Evolutionary conservation across 2,329 filamentous ascomycete genomes (phyloP).

Genomic region (Colletotrichum magnum): DNA sequence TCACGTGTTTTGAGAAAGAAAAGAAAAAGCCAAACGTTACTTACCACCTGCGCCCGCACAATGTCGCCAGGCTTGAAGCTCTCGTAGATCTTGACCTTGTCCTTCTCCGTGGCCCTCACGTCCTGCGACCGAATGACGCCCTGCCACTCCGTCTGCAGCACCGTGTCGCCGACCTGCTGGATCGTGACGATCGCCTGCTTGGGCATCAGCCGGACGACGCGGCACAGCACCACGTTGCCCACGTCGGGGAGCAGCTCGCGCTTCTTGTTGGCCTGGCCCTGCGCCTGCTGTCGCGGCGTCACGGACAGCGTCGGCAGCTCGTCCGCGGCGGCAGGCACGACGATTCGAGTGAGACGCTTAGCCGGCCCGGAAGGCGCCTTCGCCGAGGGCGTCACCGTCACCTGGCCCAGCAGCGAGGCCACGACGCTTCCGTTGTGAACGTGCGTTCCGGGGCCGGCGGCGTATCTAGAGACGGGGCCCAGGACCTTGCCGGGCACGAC

Average conservation of each 20-base stretch:
- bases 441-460: slow-evolving; percentile 87
- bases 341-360: slow-evolving; percentile 73
- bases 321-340: slow-evolving; percentile 56
- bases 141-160: slow-evolving; percentile 85
- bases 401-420: slow-evolving; percentile 84
- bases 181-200: slow-evolving; percentile 90
- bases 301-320: slow-evolving; percentile 70
- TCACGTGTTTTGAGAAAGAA: background rate
- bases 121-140: slow-evolving; percentile 91
- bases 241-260: slow-evolving; percentile 87
- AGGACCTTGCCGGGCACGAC: slow-evolving; percentile 88
- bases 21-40: slow-evolving; percentile 47
- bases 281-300: slow-evolving; percentile 54
- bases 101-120: slow-evolving; percentile 94
- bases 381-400: slow-evolving; percentile 68
- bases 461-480: slow-evolving; percentile 75
- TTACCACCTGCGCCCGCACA: slow-evolving; percentile 85
- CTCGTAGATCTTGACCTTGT: slow-evolving; percentile 91
- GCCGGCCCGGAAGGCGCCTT: slow-evolving; percentile 64
- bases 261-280: slow-evolving; percentile 57
- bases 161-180: slow-evolving; percentile 81
- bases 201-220: slow-evolving; percentile 87
- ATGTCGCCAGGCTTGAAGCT: slow-evolving; percentile 95
- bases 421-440: slow-evolving; percentile 81
- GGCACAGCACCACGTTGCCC: slow-evolving; percentile 83